A percentile compares a stretch with the other conserved stretches of the same genome.
phyloP scores from a whole-genome alignment of 2,329 filamentous ascomycete genomes.

The Hypoxylon sp. region DNA sequence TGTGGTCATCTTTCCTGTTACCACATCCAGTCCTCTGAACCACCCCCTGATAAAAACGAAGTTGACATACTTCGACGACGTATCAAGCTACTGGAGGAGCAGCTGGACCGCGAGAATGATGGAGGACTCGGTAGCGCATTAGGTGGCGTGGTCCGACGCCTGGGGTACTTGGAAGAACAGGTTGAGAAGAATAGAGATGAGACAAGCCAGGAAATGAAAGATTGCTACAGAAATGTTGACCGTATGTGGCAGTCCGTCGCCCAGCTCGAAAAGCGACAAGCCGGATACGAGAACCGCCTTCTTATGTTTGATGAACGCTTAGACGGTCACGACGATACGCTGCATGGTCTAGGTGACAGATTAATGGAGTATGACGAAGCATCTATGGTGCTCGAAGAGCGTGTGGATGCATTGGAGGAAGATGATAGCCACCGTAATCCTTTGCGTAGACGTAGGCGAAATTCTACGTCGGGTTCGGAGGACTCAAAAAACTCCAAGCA shows the following conservation, averaged over 20 bases:
- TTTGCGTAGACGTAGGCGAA: slow-evolving; percentile 51
- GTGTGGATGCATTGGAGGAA: slow-evolving; percentile 66
- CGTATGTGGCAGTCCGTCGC: slow-evolving; percentile 68
- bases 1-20: slow-evolving; percentile 74
- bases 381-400: slow-evolving; percentile 68
- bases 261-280: slow-evolving; percentile 60
- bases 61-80: slow-evolving; percentile 65
- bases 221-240: slow-evolving; percentile 68
- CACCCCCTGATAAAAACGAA: slow-evolving; percentile 62
- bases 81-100: slow-evolving; percentile 61
- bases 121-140: slow-evolving; percentile 56
- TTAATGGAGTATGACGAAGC: slow-evolving; percentile 67
- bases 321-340: slow-evolving; percentile 57
- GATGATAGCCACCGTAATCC: slow-evolving; percentile 48
- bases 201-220: slow-evolving; percentile 66
- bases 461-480: slow-evolving; percentile 52
- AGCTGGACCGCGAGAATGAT: slow-evolving; percentile 57
- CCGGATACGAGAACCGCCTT: slow-evolving; percentile 57
- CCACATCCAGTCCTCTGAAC: slow-evolving; percentile 65
- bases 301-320: slow-evolving; percentile 60
- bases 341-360: slow-evolving; percentile 63
- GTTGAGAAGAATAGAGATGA: slow-evolving; percentile 68
- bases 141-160: slow-evolving; percentile 58
- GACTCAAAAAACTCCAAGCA: slow-evolving; percentile 42
- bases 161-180: slow-evolving; percentile 68